Evolutionary conservation across 306 rosid species (phyloP), one percentile per base, ranked within the genome.

Genomic region (Citrullus colocynthis): DNA sequence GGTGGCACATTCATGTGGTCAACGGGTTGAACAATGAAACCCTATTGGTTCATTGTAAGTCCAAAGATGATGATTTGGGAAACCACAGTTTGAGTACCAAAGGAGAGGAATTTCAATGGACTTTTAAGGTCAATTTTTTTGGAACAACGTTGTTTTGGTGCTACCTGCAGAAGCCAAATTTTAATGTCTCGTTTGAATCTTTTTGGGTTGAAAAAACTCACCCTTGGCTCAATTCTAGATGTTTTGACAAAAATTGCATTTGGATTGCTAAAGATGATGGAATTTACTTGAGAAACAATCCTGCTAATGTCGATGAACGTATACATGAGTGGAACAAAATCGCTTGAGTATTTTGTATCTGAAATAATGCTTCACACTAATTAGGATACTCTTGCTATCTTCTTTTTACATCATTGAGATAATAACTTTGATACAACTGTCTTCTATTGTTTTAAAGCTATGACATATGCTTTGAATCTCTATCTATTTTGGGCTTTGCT

Each of bases 181-280:
- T 9, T 6, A 44, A 71, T 24, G 79, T 75, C 2, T 7, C 44
- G 5, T 82, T 82, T 7, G 63, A 73, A 12, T 59, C 69, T 39
- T 78, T 63, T 48, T 72, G 79, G 79, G 21, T 17, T 28, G 80
- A 81, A n/a, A 44, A 28, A 16, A 5, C 6, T 1, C 57, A 24
- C 15, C 34, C 7, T 8, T 81, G 76, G 83, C 80, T 81, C 4
- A 39, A 14, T 20, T 14, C 13, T 20, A 75, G 70, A 8, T 75
- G 80, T 41, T 14, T 16, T 4, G 13, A 17, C 3, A 54, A 44
- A 1, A 24, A 58, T 34, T 77, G 81, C 59, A n/a, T 48, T 36
- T 81, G 84, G 84, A 58, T 14, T 21, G 84, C 84, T 7, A 69
- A 52, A 60, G 74, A 81, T 10, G 78, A 48, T 24, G 84, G 84